Percentiles rank a stretch among this genome's conserved stretches.
Conservation (phyloP, 2,329 filamentous ascomycete genomes). For the Paracorniculantispora psalliotae region DNA sequence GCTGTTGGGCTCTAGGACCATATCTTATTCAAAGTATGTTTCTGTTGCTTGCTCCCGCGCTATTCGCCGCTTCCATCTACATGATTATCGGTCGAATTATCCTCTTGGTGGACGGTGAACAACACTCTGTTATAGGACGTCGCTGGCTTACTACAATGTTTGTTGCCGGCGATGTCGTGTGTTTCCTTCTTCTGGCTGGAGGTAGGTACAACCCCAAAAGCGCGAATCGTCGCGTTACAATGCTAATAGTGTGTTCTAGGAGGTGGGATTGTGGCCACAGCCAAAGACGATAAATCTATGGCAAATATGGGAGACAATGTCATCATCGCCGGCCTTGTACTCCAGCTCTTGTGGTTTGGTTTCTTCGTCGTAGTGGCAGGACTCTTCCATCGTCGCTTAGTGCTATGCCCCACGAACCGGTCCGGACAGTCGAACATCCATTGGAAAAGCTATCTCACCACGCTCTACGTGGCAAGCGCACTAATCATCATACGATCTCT, state of each 20-base stretch:
- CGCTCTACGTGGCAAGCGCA: constrained; percentile 27
- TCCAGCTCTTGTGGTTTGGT: constrained; percentile 49
- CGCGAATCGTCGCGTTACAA: too few relatives aligned
- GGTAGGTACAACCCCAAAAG: too few relatives aligned
- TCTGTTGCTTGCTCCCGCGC: constrained; percentile 20
- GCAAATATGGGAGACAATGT: constrained; percentile 36
- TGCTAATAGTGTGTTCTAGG: too few relatives aligned
- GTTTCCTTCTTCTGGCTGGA: constrained; percentile 37
- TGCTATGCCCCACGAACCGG: constrained; percentile 18
- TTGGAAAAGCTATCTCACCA: constrained; percentile 27
- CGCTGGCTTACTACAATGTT: constrained; percentile 42
- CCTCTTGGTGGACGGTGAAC: constrained; percentile 20
- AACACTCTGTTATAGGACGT: constrained; percentile 18
- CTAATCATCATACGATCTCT: constrained; percentile 42
- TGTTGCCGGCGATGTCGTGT: constrained; percentile 41
- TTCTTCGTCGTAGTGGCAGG: constrained; percentile 44
- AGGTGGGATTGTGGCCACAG: too few relatives aligned
- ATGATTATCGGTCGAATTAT: constrained; percentile 29
- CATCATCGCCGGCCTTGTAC: constrained; percentile 46
- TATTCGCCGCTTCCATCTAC: constrained; percentile 19
- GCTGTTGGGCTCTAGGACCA: constrained; percentile 12
- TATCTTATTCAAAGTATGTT: not conserved
- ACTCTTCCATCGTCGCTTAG: constrained; percentile 36
- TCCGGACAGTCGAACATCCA: constrained; percentile 16
- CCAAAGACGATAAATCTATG: too few relatives aligned